Conservation (phyloP, 164 flowering plant genomes). For the grape (Vitis vinifera) region ASM3070453v1 NC_081811.1:21417501-21418000, state of each 20-base stretch:
- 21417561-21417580: background rate
- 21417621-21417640: conserved; percentile 96
- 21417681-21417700: conserved; percentile 96
- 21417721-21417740: conserved; percentile 58
- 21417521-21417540: no score
- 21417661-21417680: conserved; percentile 54
- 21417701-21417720: conserved; percentile 62
- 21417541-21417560: background rate
- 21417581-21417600: conserved; percentile 51
- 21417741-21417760: conserved; percentile 89
- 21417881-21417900: no score
- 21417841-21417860: background rate
- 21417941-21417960: no score
- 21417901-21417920: no score
- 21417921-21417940: no score
- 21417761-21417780: conserved; percentile 75
- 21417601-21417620: conserved; percentile 96
- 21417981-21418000: no score
- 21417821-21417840: background rate
- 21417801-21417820: conserved; percentile 54
- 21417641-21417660: conserved; percentile 85
- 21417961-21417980: no score
- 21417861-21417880: no score
- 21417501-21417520: background rate
- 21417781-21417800: conserved; percentile 85